Evolutionary conservation across 2,329 filamentous ascomycete species (phyloP).

Genomic region (Alternaria panax): DNA sequence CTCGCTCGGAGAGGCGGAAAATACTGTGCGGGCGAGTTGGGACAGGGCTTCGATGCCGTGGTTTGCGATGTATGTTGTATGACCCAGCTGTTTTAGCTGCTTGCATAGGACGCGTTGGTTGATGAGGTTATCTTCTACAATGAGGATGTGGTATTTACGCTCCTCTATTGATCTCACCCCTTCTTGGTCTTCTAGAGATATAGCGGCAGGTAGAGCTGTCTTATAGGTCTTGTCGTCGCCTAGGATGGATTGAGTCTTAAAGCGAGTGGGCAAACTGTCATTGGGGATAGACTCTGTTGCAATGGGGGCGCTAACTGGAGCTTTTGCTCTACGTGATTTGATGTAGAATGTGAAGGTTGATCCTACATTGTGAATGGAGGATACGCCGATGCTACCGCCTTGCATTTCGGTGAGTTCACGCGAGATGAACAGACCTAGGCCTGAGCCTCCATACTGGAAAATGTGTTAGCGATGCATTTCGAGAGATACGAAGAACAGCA

Average conservation of each 20-base stretch:
- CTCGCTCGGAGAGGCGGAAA: constrained; percentile 4
- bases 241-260: constrained; percentile 7
- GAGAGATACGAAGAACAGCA: not conserved
- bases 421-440: constrained; percentile 35
- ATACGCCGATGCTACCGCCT: constrained; percentile 35
- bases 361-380: constrained; percentile 26
- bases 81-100: constrained; percentile 37
- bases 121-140: constrained; percentile 46
- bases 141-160: constrained; percentile 16
- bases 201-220: not conserved
- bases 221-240: not conserved
- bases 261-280: not conserved
- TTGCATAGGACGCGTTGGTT: constrained; percentile 40
- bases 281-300: not conserved
- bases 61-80: constrained; percentile 33
- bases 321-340: constrained; percentile 14
- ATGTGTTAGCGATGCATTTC: constrained; percentile 7
- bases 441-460: constrained; percentile 31
- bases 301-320: not conserved
- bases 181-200: not conserved
- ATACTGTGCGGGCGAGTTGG: constrained; percentile 15
- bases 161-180: not conserved
- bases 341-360: constrained; percentile 40
- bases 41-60: constrained; percentile 39
- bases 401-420: constrained; percentile 36